Base-by-base conservation (phyloP, 2,329 filamentous ascomycete species). In the Fusarium subtropicale region DNA sequence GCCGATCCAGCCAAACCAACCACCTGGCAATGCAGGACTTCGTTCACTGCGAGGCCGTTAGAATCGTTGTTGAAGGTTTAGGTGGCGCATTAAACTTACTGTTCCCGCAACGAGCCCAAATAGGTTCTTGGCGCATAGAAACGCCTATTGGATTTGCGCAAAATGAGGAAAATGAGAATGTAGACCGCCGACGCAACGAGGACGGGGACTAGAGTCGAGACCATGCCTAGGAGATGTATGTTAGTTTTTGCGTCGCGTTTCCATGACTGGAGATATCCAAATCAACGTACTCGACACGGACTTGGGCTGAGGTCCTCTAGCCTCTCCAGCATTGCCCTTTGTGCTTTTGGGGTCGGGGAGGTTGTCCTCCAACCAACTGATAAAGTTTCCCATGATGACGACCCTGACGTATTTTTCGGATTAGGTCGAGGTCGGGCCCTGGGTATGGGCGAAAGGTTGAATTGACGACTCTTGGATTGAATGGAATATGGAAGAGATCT, bases 1-100 rank as follows among this genome's bases (percentile, higher is more conserved):
- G 41, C 78, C 79, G 66, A 92, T 79, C 90, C 90, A 92, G 72
- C 85, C 83, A 75, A 90, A 83, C 52, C 86, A 78, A 44, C 88
- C 88, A n/a, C 76, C 81, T 4, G 87, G 85, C 3, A 89, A 82
- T 18, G 81, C 76, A 2, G 86, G 86, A 50, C 85, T 86, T 36
- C 88, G 86, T 72, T 90, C 85, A 69, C 84, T 86, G 68, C 10
- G 28, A 28, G 20, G 22, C 5, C 12, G 62, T 71, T 65, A 77
- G 71, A 45, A 52, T 36, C 24, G 3, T n/a, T 11, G 15, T 13
- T 38, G 5, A 45, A 39, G 4, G 10, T 46, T 33, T 24, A 34
- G 12, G 47, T 38, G 42, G 31, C 36, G 24, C 26, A 15, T 53
- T 28, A 22, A 31, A 76, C 83, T 70, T 79, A 87, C 86, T 84